Evolutionary conservation across 495 filamentous ascomycete species (phyloP).

Genomic region (Neurospora sp.): DNA sequence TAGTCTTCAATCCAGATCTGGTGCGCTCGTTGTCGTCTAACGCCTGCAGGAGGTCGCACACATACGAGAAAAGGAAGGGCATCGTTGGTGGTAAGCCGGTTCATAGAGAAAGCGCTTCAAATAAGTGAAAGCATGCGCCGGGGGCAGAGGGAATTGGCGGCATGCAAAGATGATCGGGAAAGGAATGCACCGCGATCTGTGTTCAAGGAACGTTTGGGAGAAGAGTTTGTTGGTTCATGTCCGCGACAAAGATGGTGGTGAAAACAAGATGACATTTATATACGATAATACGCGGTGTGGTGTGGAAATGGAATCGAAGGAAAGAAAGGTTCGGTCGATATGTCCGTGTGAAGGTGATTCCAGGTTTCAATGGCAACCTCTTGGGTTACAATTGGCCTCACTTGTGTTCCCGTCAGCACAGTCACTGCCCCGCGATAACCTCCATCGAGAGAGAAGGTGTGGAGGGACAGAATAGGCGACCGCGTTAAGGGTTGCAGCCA

Average conservation of each 20-base stretch:
- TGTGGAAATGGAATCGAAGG: background rate
- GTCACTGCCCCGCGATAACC: background rate
- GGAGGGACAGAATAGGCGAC: background rate
- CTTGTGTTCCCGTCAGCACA: background rate
- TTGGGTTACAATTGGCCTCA: background rate
- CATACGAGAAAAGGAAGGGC: conserved; percentile 50
- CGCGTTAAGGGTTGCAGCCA: background rate
- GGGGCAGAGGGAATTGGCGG: background rate
- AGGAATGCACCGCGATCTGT: background rate
- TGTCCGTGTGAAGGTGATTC: background rate
- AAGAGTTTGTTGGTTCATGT: background rate
- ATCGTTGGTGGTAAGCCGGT: conserved; percentile 23
- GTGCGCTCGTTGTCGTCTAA: conserved; percentile 28
- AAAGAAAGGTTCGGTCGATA: background rate
- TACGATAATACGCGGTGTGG: background rate
- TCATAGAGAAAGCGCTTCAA: background rate
- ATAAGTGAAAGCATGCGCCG: background rate
- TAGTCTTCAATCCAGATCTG: background rate
- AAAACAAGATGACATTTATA: background rate
- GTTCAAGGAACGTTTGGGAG: background rate
- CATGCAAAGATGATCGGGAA: background rate
- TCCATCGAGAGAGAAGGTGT: background rate
- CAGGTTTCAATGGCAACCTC: background rate
- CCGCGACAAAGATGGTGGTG: background rate
- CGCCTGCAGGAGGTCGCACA: conserved; percentile 52